phyloP scores from a whole-genome alignment of 1,284 basidiomycete genomes.

The Tetrapyrgos nigripes region DNA sequence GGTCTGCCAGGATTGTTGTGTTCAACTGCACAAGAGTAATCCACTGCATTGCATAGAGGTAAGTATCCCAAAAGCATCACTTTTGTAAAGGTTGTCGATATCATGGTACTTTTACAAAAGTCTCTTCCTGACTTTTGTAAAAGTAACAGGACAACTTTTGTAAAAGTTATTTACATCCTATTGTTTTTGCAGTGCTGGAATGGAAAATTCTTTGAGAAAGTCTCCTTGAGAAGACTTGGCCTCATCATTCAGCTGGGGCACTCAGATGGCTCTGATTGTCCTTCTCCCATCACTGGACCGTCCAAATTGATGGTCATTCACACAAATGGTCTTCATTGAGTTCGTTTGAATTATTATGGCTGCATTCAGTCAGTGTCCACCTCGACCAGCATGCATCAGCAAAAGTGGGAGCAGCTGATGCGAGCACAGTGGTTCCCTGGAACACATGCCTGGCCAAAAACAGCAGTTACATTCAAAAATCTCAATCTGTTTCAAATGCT shows the following conservation, averaged over 20 bases:
- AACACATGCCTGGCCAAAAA: slow-evolving; percentile 30
- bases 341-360: neutral
- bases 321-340: slow-evolving; percentile 3
- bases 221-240: slow-evolving; percentile 8
- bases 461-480: slow-evolving; percentile 30
- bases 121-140: no score
- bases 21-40: no score
- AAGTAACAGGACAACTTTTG: no score
- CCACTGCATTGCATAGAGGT: no score
- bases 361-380: neutral
- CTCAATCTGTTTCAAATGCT: slow-evolving; percentile 33
- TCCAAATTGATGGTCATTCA: slow-evolving; percentile 14
- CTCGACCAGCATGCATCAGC: slow-evolving; percentile 23
- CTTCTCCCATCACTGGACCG: neutral
- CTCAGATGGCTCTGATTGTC: neutral
- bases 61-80: no score
- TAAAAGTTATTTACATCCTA: no score
- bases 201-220: slow-evolving; percentile 9
- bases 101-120: no score
- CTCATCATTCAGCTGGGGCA: slow-evolving; percentile 20
- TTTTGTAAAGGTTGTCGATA: no score
- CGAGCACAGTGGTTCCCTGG: slow-evolving; percentile 29
- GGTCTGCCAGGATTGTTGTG: no score
- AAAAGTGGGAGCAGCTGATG: no score
- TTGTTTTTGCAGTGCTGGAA: slow-evolving; percentile 20